These are phyloP conservation scores for Saussurea involucrata DNA, from an alignment of 129 eudicot genomes.

Conservation along the genomic window DNA sequence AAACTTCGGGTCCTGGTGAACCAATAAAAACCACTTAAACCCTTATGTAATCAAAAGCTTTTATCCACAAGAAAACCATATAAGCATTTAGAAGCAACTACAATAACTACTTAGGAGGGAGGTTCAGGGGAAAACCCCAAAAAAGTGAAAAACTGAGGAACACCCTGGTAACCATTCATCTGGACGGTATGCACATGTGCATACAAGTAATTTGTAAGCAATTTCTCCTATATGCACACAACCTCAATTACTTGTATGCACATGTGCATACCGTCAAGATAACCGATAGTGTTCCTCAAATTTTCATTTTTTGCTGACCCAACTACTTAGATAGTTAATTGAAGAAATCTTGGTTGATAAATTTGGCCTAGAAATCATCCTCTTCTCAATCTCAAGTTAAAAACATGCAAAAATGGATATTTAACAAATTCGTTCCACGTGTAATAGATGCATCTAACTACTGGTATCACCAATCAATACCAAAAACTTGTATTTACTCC, in stretches of 20 bases:
- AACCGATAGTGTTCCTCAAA: too few relatives aligned
- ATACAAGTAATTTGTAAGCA: too few relatives aligned
- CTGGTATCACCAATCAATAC: not conserved
- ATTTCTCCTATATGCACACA: too few relatives aligned
- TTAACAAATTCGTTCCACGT: not conserved
- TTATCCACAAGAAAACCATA: not conserved
- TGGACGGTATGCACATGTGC: too few relatives aligned
- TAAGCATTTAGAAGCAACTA: not conserved
- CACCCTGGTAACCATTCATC: too few relatives aligned
- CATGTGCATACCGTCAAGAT: too few relatives aligned
- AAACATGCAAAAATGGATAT: not conserved
- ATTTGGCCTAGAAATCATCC: not conserved
- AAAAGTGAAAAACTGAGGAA: too few relatives aligned
- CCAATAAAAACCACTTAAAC: not conserved
- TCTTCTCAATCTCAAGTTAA: not conserved
- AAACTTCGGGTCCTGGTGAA: constrained; percentile 84
- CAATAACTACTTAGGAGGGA: not conserved
- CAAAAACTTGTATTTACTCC: not conserved
- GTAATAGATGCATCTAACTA: not conserved
- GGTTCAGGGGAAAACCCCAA: too few relatives aligned
- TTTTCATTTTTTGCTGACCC: not conserved
- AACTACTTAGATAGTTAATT: not conserved
- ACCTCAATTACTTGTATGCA: too few relatives aligned
- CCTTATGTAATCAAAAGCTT: not conserved
- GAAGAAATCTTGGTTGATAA: not conserved